phyloP scores from a whole-genome alignment of 2,329 filamentous ascomycete species.

The Xylariaceae sp. region DNA sequence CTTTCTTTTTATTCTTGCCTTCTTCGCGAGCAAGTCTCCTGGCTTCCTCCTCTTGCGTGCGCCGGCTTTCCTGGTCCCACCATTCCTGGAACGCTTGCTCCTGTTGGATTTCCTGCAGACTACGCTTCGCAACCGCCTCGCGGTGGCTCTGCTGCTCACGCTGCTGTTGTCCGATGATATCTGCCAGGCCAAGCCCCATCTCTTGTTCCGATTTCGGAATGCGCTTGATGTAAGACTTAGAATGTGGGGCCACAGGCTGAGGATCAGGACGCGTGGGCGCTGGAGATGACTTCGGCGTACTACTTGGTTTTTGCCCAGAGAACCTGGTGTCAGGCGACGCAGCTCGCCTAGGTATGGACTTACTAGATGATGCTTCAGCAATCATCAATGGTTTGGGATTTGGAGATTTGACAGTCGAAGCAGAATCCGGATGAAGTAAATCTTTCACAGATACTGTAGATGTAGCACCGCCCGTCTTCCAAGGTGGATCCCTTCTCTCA shows the following conservation, averaged over 20 bases:
- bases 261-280: constrained; percentile 39
- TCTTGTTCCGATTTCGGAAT: constrained; percentile 67
- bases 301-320: constrained; percentile 58
- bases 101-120: constrained; percentile 91
- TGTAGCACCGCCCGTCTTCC: constrained; percentile 64
- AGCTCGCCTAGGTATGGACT: constrained; percentile 52
- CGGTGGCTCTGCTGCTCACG: constrained; percentile 81
- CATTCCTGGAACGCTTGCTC: constrained; percentile 97
- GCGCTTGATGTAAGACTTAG: constrained; percentile 63
- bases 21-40: constrained; percentile 49
- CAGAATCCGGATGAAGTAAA: constrained; percentile 46
- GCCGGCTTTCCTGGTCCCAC: constrained; percentile 86
- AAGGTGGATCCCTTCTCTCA: constrained; percentile 60
- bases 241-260: constrained; percentile 61
- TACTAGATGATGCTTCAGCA: constrained; percentile 47
- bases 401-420: constrained; percentile 39
- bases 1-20: constrained; percentile 44
- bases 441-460: constrained; percentile 59
- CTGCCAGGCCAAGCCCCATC: constrained; percentile 76
- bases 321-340: constrained; percentile 69
- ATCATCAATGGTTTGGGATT: constrained; percentile 51
- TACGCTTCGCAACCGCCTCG: constrained; percentile 86
- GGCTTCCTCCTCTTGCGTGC: constrained; percentile 69
- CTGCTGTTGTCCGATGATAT: constrained; percentile 88
- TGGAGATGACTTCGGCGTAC: constrained; percentile 40